Conservation (phyloP, 169 alveolate species). For the Cryptosporidium muris region DNA sequence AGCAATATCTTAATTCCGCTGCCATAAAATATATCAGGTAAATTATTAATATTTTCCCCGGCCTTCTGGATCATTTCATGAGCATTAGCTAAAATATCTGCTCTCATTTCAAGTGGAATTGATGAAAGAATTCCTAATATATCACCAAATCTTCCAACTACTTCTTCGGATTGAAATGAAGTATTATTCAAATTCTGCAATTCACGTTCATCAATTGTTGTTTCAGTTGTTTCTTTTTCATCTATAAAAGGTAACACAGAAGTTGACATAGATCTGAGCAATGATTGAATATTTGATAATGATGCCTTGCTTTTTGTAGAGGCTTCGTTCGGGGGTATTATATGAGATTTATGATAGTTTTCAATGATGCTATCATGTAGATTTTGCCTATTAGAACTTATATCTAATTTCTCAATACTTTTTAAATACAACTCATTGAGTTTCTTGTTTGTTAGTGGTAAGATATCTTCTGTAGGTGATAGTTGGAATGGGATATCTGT, state of each 20-base stretch:
- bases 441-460: conserved; percentile 42
- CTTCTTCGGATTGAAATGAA: conserved; percentile 15
- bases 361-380: conserved; percentile 40
- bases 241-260: conserved; percentile 17
- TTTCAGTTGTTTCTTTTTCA: conserved; percentile 22
- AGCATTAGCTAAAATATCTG: conserved; percentile 19
- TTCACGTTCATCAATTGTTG: background rate
- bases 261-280: conserved; percentile 6
- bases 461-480: conserved; percentile 61
- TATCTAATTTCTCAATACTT: conserved; percentile 22
- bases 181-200: background rate
- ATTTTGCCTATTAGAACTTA: background rate
- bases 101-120: conserved; percentile 55
- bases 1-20: conserved; percentile 39
- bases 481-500: conserved; percentile 1
- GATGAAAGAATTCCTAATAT: conserved; percentile 34
- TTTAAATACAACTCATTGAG: conserved; percentile 35
- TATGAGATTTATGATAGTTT: conserved; percentile 39
- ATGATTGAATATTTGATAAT: conserved; percentile 12
- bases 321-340: conserved; percentile 12
- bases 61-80: conserved; percentile 20
- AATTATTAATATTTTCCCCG: conserved; percentile 3
- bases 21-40: conserved; percentile 57
- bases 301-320: conserved; percentile 1
- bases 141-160: conserved; percentile 32